These are phyloP conservation scores for Gamsiella multidivaricata DNA, from an alignment of 192 early-diverging fungal species.

Conservation along the genomic window DNA sequence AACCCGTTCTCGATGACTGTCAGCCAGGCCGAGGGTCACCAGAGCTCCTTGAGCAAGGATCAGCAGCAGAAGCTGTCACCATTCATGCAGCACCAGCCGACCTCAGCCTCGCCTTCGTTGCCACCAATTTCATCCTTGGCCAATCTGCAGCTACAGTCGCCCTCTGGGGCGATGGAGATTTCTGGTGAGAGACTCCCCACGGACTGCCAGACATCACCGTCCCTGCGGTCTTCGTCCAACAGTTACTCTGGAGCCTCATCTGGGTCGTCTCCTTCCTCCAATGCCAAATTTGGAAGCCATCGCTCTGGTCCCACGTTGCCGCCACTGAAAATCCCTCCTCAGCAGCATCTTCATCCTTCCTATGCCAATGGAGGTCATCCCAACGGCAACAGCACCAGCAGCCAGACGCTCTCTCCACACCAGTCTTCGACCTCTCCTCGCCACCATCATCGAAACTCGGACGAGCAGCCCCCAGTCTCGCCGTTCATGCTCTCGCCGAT, in stretches of 20 bases:
- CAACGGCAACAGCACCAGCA: constrained; percentile 4
- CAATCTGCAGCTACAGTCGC: constrained; percentile 40
- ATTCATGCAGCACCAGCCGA: constrained; percentile 18
- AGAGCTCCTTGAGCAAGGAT: constrained; percentile 2
- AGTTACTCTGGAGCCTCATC: neutral
- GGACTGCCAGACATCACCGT: neutral
- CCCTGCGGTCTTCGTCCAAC: neutral
- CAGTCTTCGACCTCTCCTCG: constrained; percentile 9
- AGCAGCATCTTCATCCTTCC: constrained; percentile 43
- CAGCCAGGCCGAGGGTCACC: neutral
- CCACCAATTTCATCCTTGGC: constrained; percentile 43
- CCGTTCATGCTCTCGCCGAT: constrained; percentile 45
- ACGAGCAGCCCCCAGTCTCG: constrained; percentile 26
- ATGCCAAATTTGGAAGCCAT: neutral
- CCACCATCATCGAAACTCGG: constrained; percentile 4
- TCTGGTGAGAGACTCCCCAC: constrained; percentile 4
- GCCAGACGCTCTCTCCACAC: constrained; percentile 10
- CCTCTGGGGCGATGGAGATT: neutral
- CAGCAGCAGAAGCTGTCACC: constrained; percentile 40
- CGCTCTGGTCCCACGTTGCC: constrained; percentile 28
- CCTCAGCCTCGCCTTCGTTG: constrained; percentile 28
- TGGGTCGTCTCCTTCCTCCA: neutral
- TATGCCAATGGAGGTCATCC: neutral
- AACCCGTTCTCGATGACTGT: constrained; percentile 16
- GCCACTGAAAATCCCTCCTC: constrained; percentile 37